Evolutionary conservation across 176 grass and related monocot genomes (phyloP).

Genomic region (Bonia amplexicaulis): DNA sequence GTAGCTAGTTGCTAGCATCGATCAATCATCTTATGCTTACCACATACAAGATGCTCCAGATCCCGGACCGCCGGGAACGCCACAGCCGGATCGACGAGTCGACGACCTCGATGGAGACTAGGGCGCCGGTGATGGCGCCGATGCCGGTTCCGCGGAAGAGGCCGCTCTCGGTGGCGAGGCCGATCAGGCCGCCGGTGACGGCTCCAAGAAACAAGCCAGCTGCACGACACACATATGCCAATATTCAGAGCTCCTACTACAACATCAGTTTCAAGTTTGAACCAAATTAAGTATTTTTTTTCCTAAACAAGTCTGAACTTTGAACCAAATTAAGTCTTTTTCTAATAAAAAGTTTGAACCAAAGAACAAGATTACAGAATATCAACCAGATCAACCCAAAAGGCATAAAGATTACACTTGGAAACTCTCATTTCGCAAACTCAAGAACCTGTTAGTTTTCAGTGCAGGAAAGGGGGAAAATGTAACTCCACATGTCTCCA

Average conservation of each 20-base stretch:
- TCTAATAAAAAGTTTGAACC: background rate
- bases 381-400: background rate
- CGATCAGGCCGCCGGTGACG: slow-evolving; percentile 77
- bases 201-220: slow-evolving; percentile 72
- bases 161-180: slow-evolving; percentile 81
- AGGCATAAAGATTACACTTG: background rate
- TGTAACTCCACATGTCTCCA: background rate
- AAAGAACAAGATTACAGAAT: background rate
- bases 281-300: background rate
- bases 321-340: background rate
- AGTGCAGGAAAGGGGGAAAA: background rate
- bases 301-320: too few species aligned
- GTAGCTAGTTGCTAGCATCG: slow-evolving; percentile 4
- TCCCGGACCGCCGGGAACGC: slow-evolving; percentile 60
- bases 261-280: background rate
- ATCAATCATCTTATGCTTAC: slow-evolving; percentile 24
- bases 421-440: background rate
- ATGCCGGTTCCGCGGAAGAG: slow-evolving; percentile 82
- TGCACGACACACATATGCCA: slow-evolving; percentile 16
- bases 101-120: slow-evolving; percentile 93
- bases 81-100: slow-evolving; percentile 72
- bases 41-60: slow-evolving; percentile 87
- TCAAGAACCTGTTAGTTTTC: background rate
- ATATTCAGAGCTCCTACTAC: background rate
- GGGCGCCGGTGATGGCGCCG: slow-evolving; percentile 74